Evolutionary conservation across 805 yeast genomes (phyloP), one percentile per base, ranked within the genome.

Genomic region (Pichia paraexigua): DNA sequence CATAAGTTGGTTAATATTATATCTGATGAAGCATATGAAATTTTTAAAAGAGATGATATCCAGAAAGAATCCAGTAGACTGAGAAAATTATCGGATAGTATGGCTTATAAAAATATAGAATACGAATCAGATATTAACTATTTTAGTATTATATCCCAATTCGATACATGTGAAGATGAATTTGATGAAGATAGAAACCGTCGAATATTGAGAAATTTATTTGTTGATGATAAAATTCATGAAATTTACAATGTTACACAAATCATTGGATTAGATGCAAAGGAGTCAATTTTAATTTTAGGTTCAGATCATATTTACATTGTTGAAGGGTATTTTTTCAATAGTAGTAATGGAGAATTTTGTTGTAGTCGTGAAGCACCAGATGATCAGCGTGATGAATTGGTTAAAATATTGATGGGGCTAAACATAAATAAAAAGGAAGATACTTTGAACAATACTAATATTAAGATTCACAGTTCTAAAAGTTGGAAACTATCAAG

Each of bases 191-290:
- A 87, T 62, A 80, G 80, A 58, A 87, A 88, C 62, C 69, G 95
- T 50, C 85, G 83, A 60, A 84, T 89, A 1, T 67, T 88, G 21
- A 74, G 91, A 52, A 78, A 87, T 58, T 68, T 89, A 50, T 81
- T 70, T 57, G 75, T 79, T 48, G 86, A 86, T 17, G 97, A 89
- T 63, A 75, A 75, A 45, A 86, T 90, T 24, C 75, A 71, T n/a
- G 78, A 79, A 15, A 67, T 89, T 18, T 83, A 87, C 83, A 89
- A 89, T 62, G 81, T 86, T 1, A 80, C 91, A 50, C 80, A 82
- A 46, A 78, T 90, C 21, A 69, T 83, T 52, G 96, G 96, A 0
- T 68, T 89, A n/a, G 87, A 82, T 30, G 81, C 90, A 2, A 71
- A 76, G 18, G 95, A 88, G 60, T 87, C 92, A 17, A 72, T 89